Base-by-base conservation (phyloP, 176 grass and related monocot species). In the Eremochloa ophiuroides region DNA sequence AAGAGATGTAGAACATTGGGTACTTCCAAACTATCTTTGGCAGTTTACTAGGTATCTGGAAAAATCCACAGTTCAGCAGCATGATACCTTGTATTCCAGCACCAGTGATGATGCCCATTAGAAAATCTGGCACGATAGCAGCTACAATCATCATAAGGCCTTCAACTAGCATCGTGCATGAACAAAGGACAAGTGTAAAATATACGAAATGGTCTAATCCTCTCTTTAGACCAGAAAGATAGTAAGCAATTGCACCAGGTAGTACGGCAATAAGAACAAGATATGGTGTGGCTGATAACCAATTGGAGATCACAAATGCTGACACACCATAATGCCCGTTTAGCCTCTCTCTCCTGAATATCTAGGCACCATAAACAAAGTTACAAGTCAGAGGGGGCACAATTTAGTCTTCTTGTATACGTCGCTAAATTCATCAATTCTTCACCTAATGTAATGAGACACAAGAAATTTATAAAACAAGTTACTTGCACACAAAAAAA, bases 71-170 rank as follows among this genome's bases (percentile, higher is more conserved):
- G 3, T 77, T 89, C 0, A 93, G 66, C 25, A 93, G 82, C 87
- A 93, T 82, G 14, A 93, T 30, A 1, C 84, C 91, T 4, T 93
- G 91, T 27, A 93, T 79, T 6, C 91, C 91, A 7, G 91, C 91
- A 0, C 91, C 91, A 0, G 78, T 87, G 67, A 93, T 89, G 51
- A 89, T 89, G 10, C 91, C 91, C 91, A 93, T 93, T 7, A 93
- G 81, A 59, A 87, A 93, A 56, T 93, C 84, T 2, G 91, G 87
- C 1, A 93, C 80, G 3, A 82, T 22, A 2, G 76, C 51, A 2
- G 87, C 91, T 7, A 93, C 84, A 1, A 84, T 89, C 91, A 93
- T 93, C 87, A 93, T 89, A 8, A 93, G 37, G 71, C 87, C 73
- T 74, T 93, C 89, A 0, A 93, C 91, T 0, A 93, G 26, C 84